phyloP scores from a whole-genome alignment of 2,329 filamentous ascomycete genomes.

The Reticulascus tulasneorum region DNA sequence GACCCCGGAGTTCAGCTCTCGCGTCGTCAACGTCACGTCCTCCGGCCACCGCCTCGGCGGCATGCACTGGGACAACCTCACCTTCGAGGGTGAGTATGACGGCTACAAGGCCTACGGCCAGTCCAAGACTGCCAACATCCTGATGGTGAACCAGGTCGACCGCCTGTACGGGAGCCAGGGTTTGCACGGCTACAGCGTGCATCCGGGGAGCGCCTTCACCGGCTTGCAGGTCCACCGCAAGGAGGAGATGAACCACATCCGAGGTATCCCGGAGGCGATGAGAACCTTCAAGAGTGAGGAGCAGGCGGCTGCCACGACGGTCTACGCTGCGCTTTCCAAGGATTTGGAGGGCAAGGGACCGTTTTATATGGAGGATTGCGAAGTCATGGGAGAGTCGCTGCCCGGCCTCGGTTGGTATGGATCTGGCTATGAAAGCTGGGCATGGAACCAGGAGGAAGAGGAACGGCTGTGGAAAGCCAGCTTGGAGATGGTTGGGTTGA shows the following conservation, averaged over 20 bases:
- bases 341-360: slow-evolving; percentile 41
- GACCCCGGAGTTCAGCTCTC: slow-evolving; percentile 33
- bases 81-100: slow-evolving; percentile 5
- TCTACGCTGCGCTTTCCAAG: slow-evolving; percentile 36
- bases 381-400: not conserved
- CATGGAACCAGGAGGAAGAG: slow-evolving; percentile 1
- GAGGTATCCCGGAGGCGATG: not conserved
- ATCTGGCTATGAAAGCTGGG: not conserved
- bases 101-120: slow-evolving; percentile 33
- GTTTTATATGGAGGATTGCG: slow-evolving; percentile 38
- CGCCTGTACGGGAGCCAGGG: slow-evolving; percentile 15
- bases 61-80: slow-evolving; percentile 22
- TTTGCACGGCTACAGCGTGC: not conserved
- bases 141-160: slow-evolving; percentile 42
- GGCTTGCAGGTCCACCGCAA: not conserved
- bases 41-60: slow-evolving; percentile 31
- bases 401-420: not conserved
- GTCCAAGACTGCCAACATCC: slow-evolving; percentile 43
- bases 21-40: slow-evolving; percentile 42
- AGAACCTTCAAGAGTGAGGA: slow-evolving; percentile 15
- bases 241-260: not conserved
- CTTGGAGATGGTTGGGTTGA: slow-evolving; percentile 9
- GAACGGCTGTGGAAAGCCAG: slow-evolving; percentile 9
- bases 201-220: slow-evolving; percentile 1
- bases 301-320: slow-evolving; percentile 44